phyloP scores from a whole-genome alignment of 1,284 basidiomycete genomes.

The Erythrobasidium hasegawianum region DNA sequence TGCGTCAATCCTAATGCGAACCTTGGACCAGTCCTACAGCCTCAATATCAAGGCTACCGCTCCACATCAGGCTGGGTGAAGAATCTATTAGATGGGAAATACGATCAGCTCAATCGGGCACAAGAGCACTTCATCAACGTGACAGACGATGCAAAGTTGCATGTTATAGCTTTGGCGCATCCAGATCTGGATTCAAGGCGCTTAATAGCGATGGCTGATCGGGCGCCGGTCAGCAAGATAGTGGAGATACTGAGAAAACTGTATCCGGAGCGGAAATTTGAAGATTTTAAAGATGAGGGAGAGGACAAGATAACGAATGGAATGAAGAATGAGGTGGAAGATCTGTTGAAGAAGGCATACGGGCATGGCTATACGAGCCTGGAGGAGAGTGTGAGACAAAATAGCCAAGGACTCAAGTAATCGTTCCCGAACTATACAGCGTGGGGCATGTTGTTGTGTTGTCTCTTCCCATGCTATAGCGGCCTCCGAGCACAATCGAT shows the following conservation, averaged over 20 bases:
- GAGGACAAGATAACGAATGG: neutral
- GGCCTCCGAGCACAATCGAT: too few species aligned
- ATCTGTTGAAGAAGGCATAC: too few species aligned
- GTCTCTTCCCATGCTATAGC: too few species aligned
- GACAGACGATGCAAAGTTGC: slow-evolving; percentile 11
- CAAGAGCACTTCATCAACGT: slow-evolving; percentile 4
- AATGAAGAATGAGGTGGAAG: neutral
- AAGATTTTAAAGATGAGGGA: neutral
- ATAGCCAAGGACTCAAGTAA: too few species aligned
- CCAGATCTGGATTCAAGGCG: slow-evolving; percentile 1
- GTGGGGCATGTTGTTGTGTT: too few species aligned
- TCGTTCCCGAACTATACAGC: too few species aligned
- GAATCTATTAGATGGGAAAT: neutral
- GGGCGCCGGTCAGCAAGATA: slow-evolving; percentile 2
- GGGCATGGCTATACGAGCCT: too few species aligned
- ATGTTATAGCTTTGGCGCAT: slow-evolving; percentile 18
- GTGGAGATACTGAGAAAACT: slow-evolving; percentile 14
- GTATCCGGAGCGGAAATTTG: slow-evolving; percentile 5
- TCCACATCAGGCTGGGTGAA: slow-evolving; percentile 5
- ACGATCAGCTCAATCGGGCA: neutral
- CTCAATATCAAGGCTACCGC: neutral
- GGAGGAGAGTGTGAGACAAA: too few species aligned
- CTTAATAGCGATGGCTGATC: slow-evolving; percentile 1
- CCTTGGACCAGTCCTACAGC: slow-evolving; percentile 21
- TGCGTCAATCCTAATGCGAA: slow-evolving; percentile 31